Conservation (phyloP, 2,329 filamentous ascomycete species). For the Emergomyces orientalis region DNA sequence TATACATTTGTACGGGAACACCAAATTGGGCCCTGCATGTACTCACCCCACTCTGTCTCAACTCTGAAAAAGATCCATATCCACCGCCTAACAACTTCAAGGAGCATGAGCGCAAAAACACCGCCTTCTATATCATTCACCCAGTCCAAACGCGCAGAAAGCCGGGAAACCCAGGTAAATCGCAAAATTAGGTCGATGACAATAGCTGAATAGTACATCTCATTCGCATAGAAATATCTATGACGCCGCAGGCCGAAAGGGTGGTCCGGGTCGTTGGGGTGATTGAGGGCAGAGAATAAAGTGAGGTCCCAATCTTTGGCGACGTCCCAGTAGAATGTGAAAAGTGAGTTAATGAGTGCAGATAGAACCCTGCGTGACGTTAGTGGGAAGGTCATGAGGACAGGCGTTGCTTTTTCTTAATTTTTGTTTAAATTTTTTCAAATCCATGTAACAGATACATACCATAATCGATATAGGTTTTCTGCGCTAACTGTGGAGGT, state of each 20-base stretch:
- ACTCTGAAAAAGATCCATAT: conserved; percentile 95
- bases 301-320: conserved; percentile 94
- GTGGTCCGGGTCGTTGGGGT: conserved; percentile 54
- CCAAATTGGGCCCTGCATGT: not conserved
- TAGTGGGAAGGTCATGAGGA: not conserved
- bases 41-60: conserved; percentile 81
- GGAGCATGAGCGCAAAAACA: conserved; percentile 75
- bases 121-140: conserved; percentile 80
- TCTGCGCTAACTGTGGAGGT: conserved; percentile 46
- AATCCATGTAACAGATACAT: conserved; percentile 18
- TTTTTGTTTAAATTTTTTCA: too few relatives aligned
- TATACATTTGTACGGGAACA: conserved; percentile 4
- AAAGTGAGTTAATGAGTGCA: conserved; percentile 73
- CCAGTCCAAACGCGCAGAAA: conserved; percentile 71
- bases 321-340: conserved; percentile 98
- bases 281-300: conserved; percentile 55
- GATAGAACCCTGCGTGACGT: conserved; percentile 53
- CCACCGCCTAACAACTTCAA: conserved; percentile 85
- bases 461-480: conserved; percentile 49
- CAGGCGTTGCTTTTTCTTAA: too few relatives aligned
- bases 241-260: conserved; percentile 69
- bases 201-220: conserved; percentile 76
- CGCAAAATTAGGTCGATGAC: conserved; percentile 68
- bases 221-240: conserved; percentile 60
- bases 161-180: conserved; percentile 84